Evolutionary conservation across 164 flowering plant species (phyloP).

Genomic region (Kingdonia uniflora): DNA sequence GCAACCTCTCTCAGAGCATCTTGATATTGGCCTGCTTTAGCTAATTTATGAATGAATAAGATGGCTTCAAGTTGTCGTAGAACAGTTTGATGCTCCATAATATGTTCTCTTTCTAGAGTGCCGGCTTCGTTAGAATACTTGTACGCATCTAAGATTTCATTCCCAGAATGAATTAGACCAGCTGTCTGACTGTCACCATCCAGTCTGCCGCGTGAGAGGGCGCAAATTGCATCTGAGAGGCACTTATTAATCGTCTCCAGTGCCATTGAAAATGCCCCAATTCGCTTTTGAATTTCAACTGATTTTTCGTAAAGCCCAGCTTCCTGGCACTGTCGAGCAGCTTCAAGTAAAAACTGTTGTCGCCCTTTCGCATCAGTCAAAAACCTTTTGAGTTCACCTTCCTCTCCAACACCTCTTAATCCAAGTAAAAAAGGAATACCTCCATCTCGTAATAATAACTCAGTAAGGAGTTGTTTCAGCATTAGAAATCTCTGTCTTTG

Average conservation of each 20-base stretch:
- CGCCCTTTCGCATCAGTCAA: conserved; percentile 44
- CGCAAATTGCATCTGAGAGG: conserved; percentile 84
- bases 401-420: conserved; percentile 82
- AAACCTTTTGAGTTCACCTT: conserved; percentile 77
- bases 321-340: conserved; percentile 86
- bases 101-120: conserved; percentile 64
- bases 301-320: conserved; percentile 86
- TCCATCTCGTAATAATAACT: conserved; percentile 68
- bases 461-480: conserved; percentile 87
- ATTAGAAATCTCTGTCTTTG: conserved; percentile 76
- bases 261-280: conserved; percentile 88
- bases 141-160: conserved; percentile 69
- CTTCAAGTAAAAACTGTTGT: conserved; percentile 82
- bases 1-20: conserved; percentile 83
- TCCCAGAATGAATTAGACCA: conserved; percentile 78
- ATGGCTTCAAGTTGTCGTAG: conserved; percentile 86
- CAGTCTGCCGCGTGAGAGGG: conserved; percentile 73
- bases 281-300: conserved; percentile 81
- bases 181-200: conserved; percentile 92
- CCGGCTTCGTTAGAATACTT: conserved; percentile 75
- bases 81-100: conserved; percentile 65
- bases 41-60: conserved; percentile 54
- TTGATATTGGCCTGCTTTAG: conserved; percentile 48
- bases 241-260: conserved; percentile 91
- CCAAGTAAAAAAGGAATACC: conserved; percentile 85